A percentile compares a stretch with the other conserved stretches of the same genome.
Conservation (phyloP, 495 filamentous ascomycete genomes). For the Penicillium cosmopolitanum region DNA sequence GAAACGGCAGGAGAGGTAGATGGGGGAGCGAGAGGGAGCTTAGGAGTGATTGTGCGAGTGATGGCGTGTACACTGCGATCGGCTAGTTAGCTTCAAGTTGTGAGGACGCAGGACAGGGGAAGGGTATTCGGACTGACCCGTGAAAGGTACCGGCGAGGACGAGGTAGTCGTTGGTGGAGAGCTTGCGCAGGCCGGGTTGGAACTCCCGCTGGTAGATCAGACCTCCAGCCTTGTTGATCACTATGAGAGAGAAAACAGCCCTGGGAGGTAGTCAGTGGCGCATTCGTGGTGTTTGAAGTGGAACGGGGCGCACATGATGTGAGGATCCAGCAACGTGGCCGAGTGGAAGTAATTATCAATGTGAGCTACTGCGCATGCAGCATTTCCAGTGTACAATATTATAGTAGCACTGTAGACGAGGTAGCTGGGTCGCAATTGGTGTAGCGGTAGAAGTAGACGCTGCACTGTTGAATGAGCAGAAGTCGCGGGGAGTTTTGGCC, state of each 20-base stretch:
- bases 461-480: neutral
- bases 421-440: neutral
- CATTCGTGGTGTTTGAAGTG: constrained; percentile 1
- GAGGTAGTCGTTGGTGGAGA: constrained; percentile 91
- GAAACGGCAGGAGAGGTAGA: constrained; percentile 36
- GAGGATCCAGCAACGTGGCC: constrained; percentile 19
- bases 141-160: constrained; percentile 99
- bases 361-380: constrained; percentile 8
- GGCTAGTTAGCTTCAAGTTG: neutral
- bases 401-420: neutral
- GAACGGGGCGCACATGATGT: constrained; percentile 26
- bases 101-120: constrained; percentile 7
- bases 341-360: neutral
- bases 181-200: constrained; percentile 77
- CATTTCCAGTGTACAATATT: constrained; percentile 9
- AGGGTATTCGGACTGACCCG: constrained; percentile 57
- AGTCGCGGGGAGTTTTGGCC: constrained; percentile 13
- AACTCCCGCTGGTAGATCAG: constrained; percentile 95
- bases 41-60: constrained; percentile 75
- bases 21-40: constrained; percentile 35
- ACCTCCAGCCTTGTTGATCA: constrained; percentile 98
- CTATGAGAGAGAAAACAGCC: constrained; percentile 90
- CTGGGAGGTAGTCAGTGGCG: constrained; percentile 47
- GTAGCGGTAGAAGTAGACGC: neutral
- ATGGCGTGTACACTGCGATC: constrained; percentile 78